Base-by-base conservation (phyloP, 805 yeast genomes). In the Metschnikowia baotianmanensis region DNA sequence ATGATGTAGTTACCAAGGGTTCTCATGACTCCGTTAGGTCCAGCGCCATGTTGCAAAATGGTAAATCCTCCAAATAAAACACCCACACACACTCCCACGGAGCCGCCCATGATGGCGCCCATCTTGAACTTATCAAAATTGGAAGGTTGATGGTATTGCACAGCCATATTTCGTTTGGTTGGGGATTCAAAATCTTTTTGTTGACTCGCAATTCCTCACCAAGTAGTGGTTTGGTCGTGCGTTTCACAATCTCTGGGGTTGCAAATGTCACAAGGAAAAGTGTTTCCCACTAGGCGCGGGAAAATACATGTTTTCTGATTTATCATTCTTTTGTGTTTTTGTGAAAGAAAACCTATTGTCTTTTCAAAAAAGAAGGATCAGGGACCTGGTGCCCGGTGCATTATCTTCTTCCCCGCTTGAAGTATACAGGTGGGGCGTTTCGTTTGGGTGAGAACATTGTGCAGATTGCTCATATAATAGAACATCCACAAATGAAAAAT, bases 51-150 rank as follows among this genome's bases (percentile, higher is more conserved):
- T 42, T 89, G 90, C 50, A 88, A 63, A 52, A 95, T 84, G 43
- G 96, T 83, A 58, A 86, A 81, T 18, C 96, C 96, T 37, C 98
- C 99, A 63, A 91, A 93, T 51, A 95, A 70, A 34, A 91, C 83
- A 48, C 99, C 99, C 28, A 91, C 88, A 57, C 95, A 93, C 8
- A 89, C 93, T 50, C 99, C 99, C 25, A 83, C 90, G 25, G 88
- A 78, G 43, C 81, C 69, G 48, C 99, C 99, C 97, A 93, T 93
- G 71, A 91, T 71, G 46, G 89, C 83, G 40, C 99, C 99, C 98
- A 93, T 93, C 70, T 93, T 93, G 78, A 93, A 86, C 71, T 93
- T 93, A 42, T 93, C 96, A 70, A 90, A 88, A 65, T 84, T 81
- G 35, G 96, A 84, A 42, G 95, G 96, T 53, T 80, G 82, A 24